Percentiles rank a stretch among this genome's conserved stretches.
phyloP scores from a whole-genome alignment of 169 alveolate genomes.

The Cryptosporidium sp. region DNA sequence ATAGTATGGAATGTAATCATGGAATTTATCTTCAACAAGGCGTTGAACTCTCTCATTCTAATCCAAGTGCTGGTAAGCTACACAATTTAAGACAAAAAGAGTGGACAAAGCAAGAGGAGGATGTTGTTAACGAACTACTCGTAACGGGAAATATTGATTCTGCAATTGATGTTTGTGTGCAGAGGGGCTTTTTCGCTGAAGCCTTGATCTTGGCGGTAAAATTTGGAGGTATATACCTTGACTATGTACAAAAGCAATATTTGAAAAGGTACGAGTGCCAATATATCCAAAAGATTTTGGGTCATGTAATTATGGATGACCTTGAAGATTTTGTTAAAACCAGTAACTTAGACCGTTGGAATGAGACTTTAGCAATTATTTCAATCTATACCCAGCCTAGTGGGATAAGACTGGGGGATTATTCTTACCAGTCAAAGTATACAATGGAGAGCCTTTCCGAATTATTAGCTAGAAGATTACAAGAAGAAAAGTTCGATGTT shows the following conservation, averaged over 20 bases:
- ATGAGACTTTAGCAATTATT: constrained; percentile 70
- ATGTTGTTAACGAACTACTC: constrained; percentile 19
- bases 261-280: constrained; percentile 61
- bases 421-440: constrained; percentile 41
- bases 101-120: constrained; percentile 59
- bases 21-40: neutral
- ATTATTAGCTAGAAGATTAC: constrained; percentile 60
- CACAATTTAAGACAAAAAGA: constrained; percentile 44
- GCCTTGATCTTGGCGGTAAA: constrained; percentile 79
- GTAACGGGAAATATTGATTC: constrained; percentile 73
- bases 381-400: constrained; percentile 69
- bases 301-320: constrained; percentile 67
- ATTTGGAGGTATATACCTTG: constrained; percentile 77
- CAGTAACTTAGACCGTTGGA: constrained; percentile 76
- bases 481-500: constrained; percentile 77
- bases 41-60: constrained; percentile 16
- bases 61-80: neutral
- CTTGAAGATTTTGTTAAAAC: constrained; percentile 71
- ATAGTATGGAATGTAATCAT: neutral
- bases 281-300: constrained; percentile 61
- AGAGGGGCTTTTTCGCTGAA: constrained; percentile 76
- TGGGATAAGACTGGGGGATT: constrained; percentile 8
- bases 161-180: constrained; percentile 80
- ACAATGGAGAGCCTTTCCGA: constrained; percentile 67
- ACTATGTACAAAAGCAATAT: constrained; percentile 78